phyloP scores from a whole-genome alignment of 1,284 basidiomycete species.

The Cutaneotrichosporon curvatum region DNA sequence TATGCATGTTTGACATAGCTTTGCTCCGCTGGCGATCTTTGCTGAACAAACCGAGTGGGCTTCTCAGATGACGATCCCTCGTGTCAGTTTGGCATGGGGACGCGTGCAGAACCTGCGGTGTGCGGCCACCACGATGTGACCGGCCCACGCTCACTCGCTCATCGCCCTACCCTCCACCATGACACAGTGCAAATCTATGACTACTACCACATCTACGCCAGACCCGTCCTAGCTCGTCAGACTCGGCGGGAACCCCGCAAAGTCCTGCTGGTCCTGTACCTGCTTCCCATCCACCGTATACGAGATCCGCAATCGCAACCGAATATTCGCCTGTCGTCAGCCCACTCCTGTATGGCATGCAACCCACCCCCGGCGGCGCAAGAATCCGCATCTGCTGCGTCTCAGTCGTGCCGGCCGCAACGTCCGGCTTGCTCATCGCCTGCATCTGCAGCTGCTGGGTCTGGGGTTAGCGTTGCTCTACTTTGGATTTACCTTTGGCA shows the following conservation, averaged over 20 bases:
- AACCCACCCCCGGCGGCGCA: conserved; percentile 74
- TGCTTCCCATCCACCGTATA: conserved; percentile 62
- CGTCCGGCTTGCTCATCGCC: conserved; percentile 81
- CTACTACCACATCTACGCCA: too few species aligned
- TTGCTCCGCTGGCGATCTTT: too few species aligned
- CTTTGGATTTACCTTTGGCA: conserved; percentile 70
- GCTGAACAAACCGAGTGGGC: too few species aligned
- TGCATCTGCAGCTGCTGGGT: conserved; percentile 98
- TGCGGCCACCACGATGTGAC: too few species aligned
- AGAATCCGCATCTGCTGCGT: conserved; percentile 93
- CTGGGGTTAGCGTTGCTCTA: conserved; percentile 49
- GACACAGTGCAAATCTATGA: too few species aligned
- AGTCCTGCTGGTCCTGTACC: conserved; percentile 91
- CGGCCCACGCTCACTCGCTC: too few species aligned
- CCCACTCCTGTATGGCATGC: not conserved
- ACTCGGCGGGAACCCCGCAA: conserved; percentile 76
- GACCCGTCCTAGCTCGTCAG: conserved; percentile 50
- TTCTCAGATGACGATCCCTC: too few species aligned
- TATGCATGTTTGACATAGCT: too few species aligned
- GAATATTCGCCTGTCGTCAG: conserved; percentile 60
- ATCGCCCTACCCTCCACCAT: too few species aligned
- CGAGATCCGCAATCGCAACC: conserved; percentile 77
- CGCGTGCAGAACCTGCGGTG: too few species aligned
- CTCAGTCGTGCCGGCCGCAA: conserved; percentile 71
- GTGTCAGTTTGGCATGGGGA: too few species aligned